Conservation (phyloP, 805 yeast genomes). For the Kuraishia piskuri region DNA sequence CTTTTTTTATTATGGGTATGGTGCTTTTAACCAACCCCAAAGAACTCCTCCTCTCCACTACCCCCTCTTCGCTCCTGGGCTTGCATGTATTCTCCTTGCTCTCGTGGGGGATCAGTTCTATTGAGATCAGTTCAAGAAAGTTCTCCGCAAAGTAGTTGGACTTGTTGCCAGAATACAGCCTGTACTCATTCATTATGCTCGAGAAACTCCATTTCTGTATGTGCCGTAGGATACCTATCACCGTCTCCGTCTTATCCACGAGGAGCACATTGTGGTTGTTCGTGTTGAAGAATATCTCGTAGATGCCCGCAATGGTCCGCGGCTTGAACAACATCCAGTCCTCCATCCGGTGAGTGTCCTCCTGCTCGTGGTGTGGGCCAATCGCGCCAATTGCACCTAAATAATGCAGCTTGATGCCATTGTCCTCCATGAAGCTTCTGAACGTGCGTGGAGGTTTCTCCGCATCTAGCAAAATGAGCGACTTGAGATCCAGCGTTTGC, state of each 20-base stretch:
- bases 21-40: constrained; percentile 1
- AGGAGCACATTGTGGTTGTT: constrained; percentile 57
- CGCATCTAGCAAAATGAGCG: constrained; percentile 71
- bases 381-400: constrained; percentile 17
- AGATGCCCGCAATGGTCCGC: constrained; percentile 52
- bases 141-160: constrained; percentile 76
- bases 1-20: background rate
- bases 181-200: constrained; percentile 76
- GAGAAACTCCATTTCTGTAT: constrained; percentile 86
- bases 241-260: constrained; percentile 72
- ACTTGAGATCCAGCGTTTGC: constrained; percentile 58
- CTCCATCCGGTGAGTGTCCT: constrained; percentile 16
- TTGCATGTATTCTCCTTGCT: constrained; percentile 3
- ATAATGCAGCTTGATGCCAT: constrained; percentile 42
- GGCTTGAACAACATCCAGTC: constrained; percentile 76
- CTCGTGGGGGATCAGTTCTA: constrained; percentile 38
- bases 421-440: constrained; percentile 51
- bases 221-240: constrained; percentile 74
- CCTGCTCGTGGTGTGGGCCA: constrained; percentile 16
- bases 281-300: constrained; percentile 55
- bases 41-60: background rate
- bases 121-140: constrained; percentile 64
- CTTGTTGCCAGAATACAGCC: constrained; percentile 65
- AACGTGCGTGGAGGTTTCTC: constrained; percentile 76
- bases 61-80: background rate